Conservation (phyloP, 345 rosid genomes). For the Hibiscus syriacus region DNA sequence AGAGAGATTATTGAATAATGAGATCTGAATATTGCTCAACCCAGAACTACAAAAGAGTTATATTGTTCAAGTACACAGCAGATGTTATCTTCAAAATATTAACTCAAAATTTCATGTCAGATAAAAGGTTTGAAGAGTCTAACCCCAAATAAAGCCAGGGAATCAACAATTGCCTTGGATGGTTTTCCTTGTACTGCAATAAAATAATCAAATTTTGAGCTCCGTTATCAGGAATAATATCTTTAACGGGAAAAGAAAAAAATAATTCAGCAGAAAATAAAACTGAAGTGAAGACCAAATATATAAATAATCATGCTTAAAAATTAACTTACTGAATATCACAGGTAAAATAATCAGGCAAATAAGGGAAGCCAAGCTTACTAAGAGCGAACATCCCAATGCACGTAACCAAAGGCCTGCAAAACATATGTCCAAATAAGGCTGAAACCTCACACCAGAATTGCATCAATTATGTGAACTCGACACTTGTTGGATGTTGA, state of each 20-base stretch:
- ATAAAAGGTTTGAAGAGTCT: constrained; percentile 25
- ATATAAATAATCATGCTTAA: constrained; percentile 1
- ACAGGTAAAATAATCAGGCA: constrained; percentile 81
- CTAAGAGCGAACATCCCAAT: constrained; percentile 95
- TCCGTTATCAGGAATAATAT: background rate
- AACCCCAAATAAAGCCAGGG: constrained; percentile 93
- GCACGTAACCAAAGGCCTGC: constrained; percentile 77
- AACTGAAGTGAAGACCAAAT: constrained; percentile 1
- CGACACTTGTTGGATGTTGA: background rate
- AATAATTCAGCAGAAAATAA: background rate
- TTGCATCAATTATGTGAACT: background rate
- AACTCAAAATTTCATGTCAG: background rate
- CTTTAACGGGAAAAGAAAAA: background rate
- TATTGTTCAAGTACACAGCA: constrained; percentile 6
- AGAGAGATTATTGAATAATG: background rate
- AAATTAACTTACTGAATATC: constrained; percentile 58
- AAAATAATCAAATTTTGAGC: constrained; percentile 12
- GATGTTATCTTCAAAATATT: background rate
- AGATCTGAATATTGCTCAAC: background rate
- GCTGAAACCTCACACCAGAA: background rate
- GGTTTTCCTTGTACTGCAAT: constrained; percentile 90
- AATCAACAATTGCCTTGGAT: constrained; percentile 77
- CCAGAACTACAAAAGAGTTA: background rate
- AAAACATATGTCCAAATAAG: background rate
- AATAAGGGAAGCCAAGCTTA: constrained; percentile 93